Percentiles rank a stretch among this genome's conserved stretches.
These are phyloP conservation scores for Dioscorea dumetorum DNA, from an alignment of 106 monocot genomes.

Conservation along the genomic window DNA sequence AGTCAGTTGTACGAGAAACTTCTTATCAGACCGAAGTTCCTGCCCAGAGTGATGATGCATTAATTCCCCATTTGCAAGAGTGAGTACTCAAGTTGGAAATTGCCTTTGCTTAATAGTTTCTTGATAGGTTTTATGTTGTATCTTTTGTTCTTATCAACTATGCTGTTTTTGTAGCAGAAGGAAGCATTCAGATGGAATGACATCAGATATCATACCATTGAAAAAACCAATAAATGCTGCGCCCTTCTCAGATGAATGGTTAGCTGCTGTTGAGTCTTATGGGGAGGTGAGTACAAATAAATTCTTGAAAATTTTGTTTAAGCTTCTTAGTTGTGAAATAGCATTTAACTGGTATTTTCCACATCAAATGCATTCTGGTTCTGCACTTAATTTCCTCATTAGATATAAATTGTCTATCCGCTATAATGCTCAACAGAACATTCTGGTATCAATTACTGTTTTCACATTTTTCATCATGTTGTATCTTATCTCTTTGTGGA, in stretches of 20 bases:
- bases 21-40: neutral
- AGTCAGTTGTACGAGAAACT: neutral
- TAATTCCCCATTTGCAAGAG: slow-evolving; percentile 1
- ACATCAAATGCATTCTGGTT: too few relatives aligned
- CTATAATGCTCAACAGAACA: too few relatives aligned
- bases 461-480: too few relatives aligned
- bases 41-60: slow-evolving; percentile 9
- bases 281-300: slow-evolving; percentile 56
- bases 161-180: slow-evolving; percentile 17
- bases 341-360: too few relatives aligned
- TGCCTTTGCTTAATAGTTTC: neutral
- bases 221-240: slow-evolving; percentile 31
- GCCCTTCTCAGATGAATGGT: slow-evolving; percentile 92
- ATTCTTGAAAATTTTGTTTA: too few relatives aligned
- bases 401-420: too few relatives aligned
- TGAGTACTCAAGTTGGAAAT: slow-evolving; percentile 11
- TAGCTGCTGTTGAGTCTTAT: slow-evolving; percentile 69
- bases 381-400: too few relatives aligned
- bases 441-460: too few relatives aligned
- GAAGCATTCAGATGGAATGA: slow-evolving; percentile 8
- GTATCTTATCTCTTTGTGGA: neutral
- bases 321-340: too few relatives aligned
- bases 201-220: slow-evolving; percentile 7
- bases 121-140: neutral
- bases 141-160: neutral